Percentiles rank a stretch among this genome's conserved stretches.
phyloP scores from a whole-genome alignment of 2,329 filamentous ascomycete genomes.

The Colletotrichum sp. region DNA sequence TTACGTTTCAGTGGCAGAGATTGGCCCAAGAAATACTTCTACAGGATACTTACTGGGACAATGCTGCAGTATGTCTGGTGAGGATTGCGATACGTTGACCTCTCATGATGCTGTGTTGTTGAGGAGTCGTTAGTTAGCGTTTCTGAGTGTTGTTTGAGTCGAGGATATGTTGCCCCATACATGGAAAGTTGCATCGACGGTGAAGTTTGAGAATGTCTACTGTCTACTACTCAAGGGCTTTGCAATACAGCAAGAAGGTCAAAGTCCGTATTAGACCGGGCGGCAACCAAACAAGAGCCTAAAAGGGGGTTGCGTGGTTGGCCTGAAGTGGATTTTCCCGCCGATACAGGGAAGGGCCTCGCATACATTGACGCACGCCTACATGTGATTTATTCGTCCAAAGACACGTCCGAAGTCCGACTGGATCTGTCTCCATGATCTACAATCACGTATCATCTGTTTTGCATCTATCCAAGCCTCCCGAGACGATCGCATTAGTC shows the following conservation, averaged over 20 bases:
- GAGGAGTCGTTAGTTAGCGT: background rate
- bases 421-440: background rate
- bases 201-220: background rate
- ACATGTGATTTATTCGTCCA: accelerated
- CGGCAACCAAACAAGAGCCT: background rate
- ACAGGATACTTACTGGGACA: accelerated
- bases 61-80: background rate
- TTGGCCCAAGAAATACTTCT: background rate
- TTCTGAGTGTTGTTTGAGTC: background rate
- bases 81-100: accelerated
- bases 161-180: background rate
- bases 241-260: accelerated
- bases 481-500: background rate
- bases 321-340: background rate
- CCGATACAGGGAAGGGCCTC: background rate
- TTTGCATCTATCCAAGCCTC: background rate
- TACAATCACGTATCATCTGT: background rate
- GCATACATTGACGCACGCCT: background rate
- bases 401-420: background rate
- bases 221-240: background rate
- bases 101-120: background rate
- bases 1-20: background rate
- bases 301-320: background rate
- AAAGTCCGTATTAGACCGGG: background rate
- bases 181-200: background rate